Conservation (phyloP, 1,139 yeast genomes). For the Geotrichum bryndzae region DNA sequence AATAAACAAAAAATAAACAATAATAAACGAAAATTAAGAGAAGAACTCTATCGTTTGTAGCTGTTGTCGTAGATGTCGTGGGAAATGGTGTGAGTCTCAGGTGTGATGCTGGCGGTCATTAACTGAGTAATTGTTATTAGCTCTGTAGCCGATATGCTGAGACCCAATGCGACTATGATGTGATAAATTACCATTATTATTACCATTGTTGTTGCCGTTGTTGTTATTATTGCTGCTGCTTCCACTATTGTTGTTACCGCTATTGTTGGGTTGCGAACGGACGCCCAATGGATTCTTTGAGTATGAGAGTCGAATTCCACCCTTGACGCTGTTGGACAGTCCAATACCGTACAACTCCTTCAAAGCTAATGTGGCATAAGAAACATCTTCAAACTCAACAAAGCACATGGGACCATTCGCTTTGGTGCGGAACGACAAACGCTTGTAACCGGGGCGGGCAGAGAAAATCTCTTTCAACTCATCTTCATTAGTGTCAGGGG, state of each 20-base stretch:
- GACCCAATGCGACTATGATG: conserved; percentile 15
- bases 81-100: neutral
- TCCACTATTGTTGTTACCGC: conserved; percentile 14
- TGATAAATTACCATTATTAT: conserved; percentile 1
- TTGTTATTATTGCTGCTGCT: conserved; percentile 17
- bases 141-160: conserved; percentile 16
- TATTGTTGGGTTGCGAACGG: conserved; percentile 40
- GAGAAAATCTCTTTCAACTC: conserved; percentile 84
- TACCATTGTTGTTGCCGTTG: conserved; percentile 14
- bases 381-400: conserved; percentile 95
- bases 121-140: conserved; percentile 1
- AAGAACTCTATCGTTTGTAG: conserved; percentile 2
- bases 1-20: too few species aligned
- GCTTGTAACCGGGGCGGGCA: conserved; percentile 85
- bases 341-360: conserved; percentile 90
- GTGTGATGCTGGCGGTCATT: neutral
- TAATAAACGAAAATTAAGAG: neutral
- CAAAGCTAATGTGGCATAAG: conserved; percentile 85
- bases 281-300: conserved; percentile 97
- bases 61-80: conserved; percentile 7
- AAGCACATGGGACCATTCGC: conserved; percentile 93
- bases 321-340: conserved; percentile 61
- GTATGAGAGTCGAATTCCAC: conserved; percentile 89
- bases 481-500: conserved; percentile 94
- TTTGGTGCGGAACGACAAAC: conserved; percentile 73